A percentile compares a stretch with the other conserved stretches of the same genome.
phyloP scores from a whole-genome alignment of 1,284 basidiomycete genomes.

The Apiotrichum siamense region DNA sequence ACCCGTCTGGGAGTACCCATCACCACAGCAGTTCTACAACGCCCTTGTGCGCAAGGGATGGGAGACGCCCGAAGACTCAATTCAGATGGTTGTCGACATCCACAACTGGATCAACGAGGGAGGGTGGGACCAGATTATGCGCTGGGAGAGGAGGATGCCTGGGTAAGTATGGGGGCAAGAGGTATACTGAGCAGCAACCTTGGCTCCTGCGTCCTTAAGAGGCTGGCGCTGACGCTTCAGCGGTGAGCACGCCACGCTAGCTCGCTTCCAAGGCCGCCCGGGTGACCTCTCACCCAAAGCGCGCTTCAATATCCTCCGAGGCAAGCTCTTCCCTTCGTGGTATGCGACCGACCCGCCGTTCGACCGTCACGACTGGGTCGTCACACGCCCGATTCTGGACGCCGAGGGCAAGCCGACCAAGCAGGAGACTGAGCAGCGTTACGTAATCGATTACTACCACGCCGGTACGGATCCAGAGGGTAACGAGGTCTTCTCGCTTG shows the following conservation, averaged over 20 bases:
- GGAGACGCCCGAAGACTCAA: constrained; percentile 94
- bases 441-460: constrained; percentile 95
- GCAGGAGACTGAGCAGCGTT: constrained; percentile 56
- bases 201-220: background rate
- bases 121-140: constrained; percentile 91
- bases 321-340: constrained; percentile 75
- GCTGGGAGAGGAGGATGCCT: constrained; percentile 74
- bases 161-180: constrained; percentile 35
- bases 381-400: constrained; percentile 58
- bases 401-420: constrained; percentile 55
- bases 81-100: constrained; percentile 95
- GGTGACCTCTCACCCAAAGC: constrained; percentile 78
- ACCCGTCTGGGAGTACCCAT: constrained; percentile 88
- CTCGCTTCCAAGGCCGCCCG: constrained; percentile 82
- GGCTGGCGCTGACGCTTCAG: constrained; percentile 10
- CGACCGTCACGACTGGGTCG: constrained; percentile 97
- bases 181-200: background rate
- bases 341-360: constrained; percentile 91
- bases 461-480: constrained; percentile 78
- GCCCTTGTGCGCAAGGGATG: constrained; percentile 93
- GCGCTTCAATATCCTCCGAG: constrained; percentile 73
- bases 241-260: constrained; percentile 58
- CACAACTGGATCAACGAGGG: constrained; percentile 98
- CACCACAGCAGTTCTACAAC: constrained; percentile 98
- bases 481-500: constrained; percentile 82